Base-by-base conservation (phyloP, 805 yeast genomes). In the Saturnispora galanensis region DNA sequence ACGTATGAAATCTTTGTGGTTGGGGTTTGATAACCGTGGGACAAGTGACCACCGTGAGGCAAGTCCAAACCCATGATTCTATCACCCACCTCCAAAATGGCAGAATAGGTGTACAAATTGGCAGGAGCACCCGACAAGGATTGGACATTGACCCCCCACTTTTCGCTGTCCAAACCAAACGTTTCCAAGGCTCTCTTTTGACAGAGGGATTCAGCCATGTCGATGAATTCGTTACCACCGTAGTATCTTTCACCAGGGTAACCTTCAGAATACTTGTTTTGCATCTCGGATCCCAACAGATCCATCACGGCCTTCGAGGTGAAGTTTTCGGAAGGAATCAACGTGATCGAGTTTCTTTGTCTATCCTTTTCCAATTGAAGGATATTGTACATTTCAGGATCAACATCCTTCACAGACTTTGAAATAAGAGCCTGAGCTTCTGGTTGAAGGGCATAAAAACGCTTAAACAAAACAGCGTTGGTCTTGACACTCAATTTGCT, bases 181-280 rank as follows among this genome's bases (percentile, higher is more conserved):
- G 97, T 96, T 55, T 83, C 79, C 52, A 93, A 73, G 39, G 98
- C 98, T 69, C 98, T 83, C 60, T 84, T 70, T 72, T 89, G 97
- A 69, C 98, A 93, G 59, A 93, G 70, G 30, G 76, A 65, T 71
- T 93, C 98, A 63, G 89, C 87, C 66, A 84, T 80, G 71, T 93
- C 98, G 54, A 93, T 93, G 69, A 83, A 82, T 74, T 93, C 95
- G 67, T 93, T 93, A 65, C 97, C 97, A 67, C 98, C 98, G 65
- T 93, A 93, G 74, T 93, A 93, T 68, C 98, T 81, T 52, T 95
- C 97, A 54, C 97, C 97, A 49, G 98, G 98, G 71, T 93, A 90
- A 51, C 98, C 98, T 71, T 93, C 98, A 34, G 97, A 88, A 72
- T 93, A 93, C 74, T 93, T 93, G 79, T 93, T 93, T 66, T 85